Evolutionary conservation across 768 basidiomycete genomes (phyloP).

Genomic region (Pisolithus orientalis): DNA sequence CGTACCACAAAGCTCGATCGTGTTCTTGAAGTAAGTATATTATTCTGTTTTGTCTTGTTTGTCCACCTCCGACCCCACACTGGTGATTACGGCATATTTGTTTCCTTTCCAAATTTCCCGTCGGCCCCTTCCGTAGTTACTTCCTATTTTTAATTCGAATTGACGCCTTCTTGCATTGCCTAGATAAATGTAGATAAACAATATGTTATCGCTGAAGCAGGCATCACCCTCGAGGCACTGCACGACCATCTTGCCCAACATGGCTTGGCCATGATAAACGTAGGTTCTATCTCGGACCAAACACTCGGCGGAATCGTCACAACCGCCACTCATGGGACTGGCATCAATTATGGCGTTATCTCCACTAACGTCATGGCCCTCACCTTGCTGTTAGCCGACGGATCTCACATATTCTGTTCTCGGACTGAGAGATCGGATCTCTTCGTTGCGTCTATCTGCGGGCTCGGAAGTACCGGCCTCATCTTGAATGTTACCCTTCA

Average conservation of each 20-base stretch:
- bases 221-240: slow-evolving; percentile 70
- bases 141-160: slow-evolving; percentile 2
- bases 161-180: slow-evolving; percentile 2
- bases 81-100: neutral
- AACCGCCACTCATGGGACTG: slow-evolving; percentile 94
- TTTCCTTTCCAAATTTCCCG: neutral
- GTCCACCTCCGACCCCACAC: neutral
- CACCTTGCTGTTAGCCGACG: slow-evolving; percentile 71
- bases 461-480: slow-evolving; percentile 85
- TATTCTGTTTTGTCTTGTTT: slow-evolving; percentile 13
- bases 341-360: slow-evolving; percentile 71
- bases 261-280: slow-evolving; percentile 80
- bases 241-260: slow-evolving; percentile 60
- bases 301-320: slow-evolving; percentile 88
- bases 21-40: slow-evolving; percentile 64
- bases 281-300: slow-evolving; percentile 96
- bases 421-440: slow-evolving; percentile 59
- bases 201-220: slow-evolving; percentile 68
- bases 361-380: slow-evolving; percentile 76
- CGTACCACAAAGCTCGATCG: slow-evolving; percentile 67
- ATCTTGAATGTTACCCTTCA: slow-evolving; percentile 73
- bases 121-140: neutral
- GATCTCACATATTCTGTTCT: slow-evolving; percentile 62
- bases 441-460: slow-evolving; percentile 87
- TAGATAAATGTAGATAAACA: slow-evolving; percentile 68